A percentile compares a stretch with the other conserved stretches of the same genome.
Evolutionary conservation across 768 basidiomycete genomes (phyloP).

Genomic region (Mycena crocata): DNA sequence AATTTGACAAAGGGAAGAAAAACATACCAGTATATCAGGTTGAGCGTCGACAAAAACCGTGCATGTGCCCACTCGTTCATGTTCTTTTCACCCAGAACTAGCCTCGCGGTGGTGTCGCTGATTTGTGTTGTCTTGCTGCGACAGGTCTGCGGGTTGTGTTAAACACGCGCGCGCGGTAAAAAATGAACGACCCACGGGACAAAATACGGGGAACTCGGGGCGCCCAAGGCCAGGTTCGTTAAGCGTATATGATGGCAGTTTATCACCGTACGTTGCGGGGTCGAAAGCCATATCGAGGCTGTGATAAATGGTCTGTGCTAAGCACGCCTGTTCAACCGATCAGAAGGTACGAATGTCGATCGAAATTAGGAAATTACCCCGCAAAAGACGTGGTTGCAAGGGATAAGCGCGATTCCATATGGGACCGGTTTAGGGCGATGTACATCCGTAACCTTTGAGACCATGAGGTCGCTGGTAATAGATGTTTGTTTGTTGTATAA

Average conservation of each 20-base stretch:
- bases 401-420: conserved; percentile 21
- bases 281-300: conserved; percentile 35
- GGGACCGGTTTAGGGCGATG: background rate
- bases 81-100: conserved; percentile 35
- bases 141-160: conserved; percentile 4
- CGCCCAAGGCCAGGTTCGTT: conserved; percentile 6
- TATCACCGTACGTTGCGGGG: conserved; percentile 24
- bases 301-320: conserved; percentile 34
- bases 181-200: conserved; percentile 25
- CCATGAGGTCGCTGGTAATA: conserved; percentile 13
- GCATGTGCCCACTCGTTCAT: conserved; percentile 37
- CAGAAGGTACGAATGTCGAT: background rate
- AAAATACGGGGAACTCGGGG: conserved; percentile 28
- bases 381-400: conserved; percentile 33
- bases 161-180: background rate
- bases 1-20: background rate
- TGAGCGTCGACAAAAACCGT: conserved; percentile 24
- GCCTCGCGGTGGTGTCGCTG: conserved; percentile 25
- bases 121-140: conserved; percentile 23
- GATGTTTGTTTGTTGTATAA: background rate
- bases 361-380: conserved; percentile 18
- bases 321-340: conserved; percentile 26
- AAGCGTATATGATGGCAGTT: conserved; percentile 11
- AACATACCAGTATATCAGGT: conserved; percentile 28
- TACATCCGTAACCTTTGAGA: background rate